Evolutionary conservation across 441 rosid genomes (phyloP).

Genomic region (Populus tomentosa): DNA sequence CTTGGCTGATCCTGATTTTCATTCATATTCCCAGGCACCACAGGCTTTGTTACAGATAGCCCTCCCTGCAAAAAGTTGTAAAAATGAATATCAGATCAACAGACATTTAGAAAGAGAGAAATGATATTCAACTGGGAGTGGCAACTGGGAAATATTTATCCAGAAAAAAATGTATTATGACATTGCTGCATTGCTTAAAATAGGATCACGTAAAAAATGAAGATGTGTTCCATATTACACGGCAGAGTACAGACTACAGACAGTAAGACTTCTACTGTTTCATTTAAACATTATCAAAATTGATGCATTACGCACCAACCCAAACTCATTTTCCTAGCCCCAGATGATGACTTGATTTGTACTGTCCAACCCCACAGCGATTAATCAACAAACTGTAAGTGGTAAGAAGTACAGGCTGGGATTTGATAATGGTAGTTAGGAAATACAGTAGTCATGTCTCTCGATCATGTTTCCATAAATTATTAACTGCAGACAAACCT

Average conservation of each 20-base stretch:
- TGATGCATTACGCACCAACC: background rate
- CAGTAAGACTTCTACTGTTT: background rate
- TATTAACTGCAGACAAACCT: background rate
- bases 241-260: too few species aligned
- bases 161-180: background rate
- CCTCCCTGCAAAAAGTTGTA: slow-evolving; percentile 42
- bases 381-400: background rate
- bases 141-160: background rate
- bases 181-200: background rate
- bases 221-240: too few species aligned
- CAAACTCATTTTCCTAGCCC: background rate
- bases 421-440: background rate
- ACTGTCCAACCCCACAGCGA: background rate
- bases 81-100: background rate
- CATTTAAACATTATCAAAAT: background rate
- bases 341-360: background rate
- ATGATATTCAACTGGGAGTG: background rate
- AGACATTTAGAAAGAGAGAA: background rate
- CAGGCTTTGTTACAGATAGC: slow-evolving; percentile 44
- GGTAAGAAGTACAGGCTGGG: background rate
- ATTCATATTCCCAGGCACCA: slow-evolving; percentile 30
- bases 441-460: background rate
- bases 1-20: slow-evolving; percentile 93
- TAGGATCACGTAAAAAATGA: background rate
- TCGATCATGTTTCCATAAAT: background rate